A percentile compares a stretch with the other conserved stretches of the same genome.
These are phyloP conservation scores for Mollisiaceae sp. DNA, from an alignment of 2,329 filamentous ascomycete genomes.

Conservation along the genomic window DNA sequence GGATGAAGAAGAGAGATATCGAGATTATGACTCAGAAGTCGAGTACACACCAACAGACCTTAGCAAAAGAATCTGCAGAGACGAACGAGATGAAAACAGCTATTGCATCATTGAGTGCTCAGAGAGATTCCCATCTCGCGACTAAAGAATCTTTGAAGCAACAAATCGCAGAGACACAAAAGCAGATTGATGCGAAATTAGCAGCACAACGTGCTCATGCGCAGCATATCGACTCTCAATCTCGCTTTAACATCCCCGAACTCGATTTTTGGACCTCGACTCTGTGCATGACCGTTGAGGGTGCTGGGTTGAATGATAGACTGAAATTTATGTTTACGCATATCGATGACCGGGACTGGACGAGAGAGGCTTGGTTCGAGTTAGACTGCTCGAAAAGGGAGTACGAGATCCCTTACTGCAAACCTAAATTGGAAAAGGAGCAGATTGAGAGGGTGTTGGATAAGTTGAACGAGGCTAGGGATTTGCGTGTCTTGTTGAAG, in stretches of 20 bases:
- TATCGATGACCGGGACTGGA: conserved; percentile 85
- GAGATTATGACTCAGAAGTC: conserved; percentile 79
- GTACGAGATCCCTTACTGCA: conserved; percentile 81
- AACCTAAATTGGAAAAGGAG: conserved; percentile 81
- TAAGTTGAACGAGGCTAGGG: conserved; percentile 78
- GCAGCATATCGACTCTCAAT: conserved; percentile 79
- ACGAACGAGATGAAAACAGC: conserved; percentile 74
- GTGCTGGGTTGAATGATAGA: conserved; percentile 80
- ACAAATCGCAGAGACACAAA: conserved; percentile 71
- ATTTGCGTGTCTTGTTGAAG: conserved; percentile 75
- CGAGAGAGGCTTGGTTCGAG: conserved; percentile 92
- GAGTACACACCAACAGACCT: conserved; percentile 71
- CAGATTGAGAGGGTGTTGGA: conserved; percentile 79
- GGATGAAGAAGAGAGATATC: conserved; percentile 86
- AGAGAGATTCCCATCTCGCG: conserved; percentile 65
- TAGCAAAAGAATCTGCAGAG: conserved; percentile 79
- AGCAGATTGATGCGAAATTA: conserved; percentile 69
- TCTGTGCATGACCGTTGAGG: conserved; percentile 87
- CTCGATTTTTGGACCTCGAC: conserved; percentile 96
- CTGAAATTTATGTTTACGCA: conserved; percentile 91
- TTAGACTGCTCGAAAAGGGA: conserved; percentile 80
- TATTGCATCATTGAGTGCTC: conserved; percentile 61
- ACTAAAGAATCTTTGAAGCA: conserved; percentile 61
- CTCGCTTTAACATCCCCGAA: conserved; percentile 89
- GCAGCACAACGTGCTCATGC: conserved; percentile 76